Evolutionary conservation across 257 asterid species (phyloP), one percentile per base, ranked within the genome.

Genomic region (Agastache rugosa): DNA sequence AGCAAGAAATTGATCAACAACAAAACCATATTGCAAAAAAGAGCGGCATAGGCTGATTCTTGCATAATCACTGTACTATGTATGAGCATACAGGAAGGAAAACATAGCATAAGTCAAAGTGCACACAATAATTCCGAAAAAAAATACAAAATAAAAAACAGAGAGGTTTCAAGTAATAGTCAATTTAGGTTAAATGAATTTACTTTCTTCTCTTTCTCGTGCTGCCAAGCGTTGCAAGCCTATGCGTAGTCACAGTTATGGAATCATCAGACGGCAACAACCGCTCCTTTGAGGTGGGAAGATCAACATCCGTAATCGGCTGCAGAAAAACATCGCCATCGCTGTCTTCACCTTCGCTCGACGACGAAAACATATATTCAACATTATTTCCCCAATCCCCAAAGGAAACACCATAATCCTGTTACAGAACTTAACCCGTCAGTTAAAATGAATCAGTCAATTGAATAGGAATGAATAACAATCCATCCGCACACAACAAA

Each of bases 281-380:
- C 16, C 67, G 81, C 67, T 91, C 96, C 77, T 80, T 93, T 8
- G 89, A 76, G 76, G 85, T 74, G 29, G 98, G 93, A 80, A 89
- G 83, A 83, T 93, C 97, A 75, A 87, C 78, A 78, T 91, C 97
- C 31, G 93, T 73, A 69, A 91, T 86, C 77, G 97, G 94, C 78
- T 90, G 96, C 77, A 93, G 82, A 67, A 83, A 55, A 54, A 83
- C 67, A 55, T 93, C 97, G 17, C 88, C 91, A 62, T 93, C 97
- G 79, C 97, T 93, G 60, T 85, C 90, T 73, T 93, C 98, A 67
- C 92, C 92, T 41, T 91, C 97, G 69, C 97, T 91, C 10, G 98
- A 88, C 17, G 94, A 88, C n/a, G 94, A 90, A 58, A 75, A 72
- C 35, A 79, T 63, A 78, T 81, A 83, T 41, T 77, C 96, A 63